phyloP scores from a whole-genome alignment of 2,329 filamentous ascomycete genomes.

The Aspergillus pseudoviridinutans region DNA sequence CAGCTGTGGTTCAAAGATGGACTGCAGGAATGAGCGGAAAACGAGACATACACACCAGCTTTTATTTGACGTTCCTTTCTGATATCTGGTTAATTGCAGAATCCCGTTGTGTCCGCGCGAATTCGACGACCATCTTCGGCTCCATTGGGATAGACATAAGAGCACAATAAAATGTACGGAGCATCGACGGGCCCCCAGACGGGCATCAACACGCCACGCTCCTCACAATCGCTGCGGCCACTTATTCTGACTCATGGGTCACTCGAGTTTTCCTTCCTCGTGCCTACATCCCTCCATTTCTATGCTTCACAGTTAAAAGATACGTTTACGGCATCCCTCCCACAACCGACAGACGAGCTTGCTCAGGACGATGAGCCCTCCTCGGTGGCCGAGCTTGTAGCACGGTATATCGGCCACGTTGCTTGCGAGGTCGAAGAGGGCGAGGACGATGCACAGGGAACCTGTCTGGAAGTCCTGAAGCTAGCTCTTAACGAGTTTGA shows the following conservation, averaged over 20 bases:
- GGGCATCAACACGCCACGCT: slow-evolving; percentile 93
- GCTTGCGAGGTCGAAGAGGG: slow-evolving; percentile 86
- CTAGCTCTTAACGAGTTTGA: slow-evolving; percentile 94
- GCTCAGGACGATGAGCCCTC: slow-evolving; percentile 99
- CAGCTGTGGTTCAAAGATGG: background rate
- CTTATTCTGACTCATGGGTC: slow-evolving; percentile 88
- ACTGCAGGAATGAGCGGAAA: background rate
- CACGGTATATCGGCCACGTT: slow-evolving; percentile 87
- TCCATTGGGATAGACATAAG: slow-evolving; percentile 13
- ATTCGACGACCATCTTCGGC: slow-evolving; percentile 2
- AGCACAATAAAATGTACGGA: slow-evolving; percentile 70
- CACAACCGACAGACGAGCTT: slow-evolving; percentile 90
- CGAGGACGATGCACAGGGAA: slow-evolving; percentile 82
- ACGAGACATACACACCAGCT: background rate
- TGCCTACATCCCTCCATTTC: slow-evolving; percentile 93
- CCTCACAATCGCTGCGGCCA: slow-evolving; percentile 85
- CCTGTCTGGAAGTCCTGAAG: slow-evolving; percentile 89
- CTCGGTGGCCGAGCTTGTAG: slow-evolving; percentile 85
- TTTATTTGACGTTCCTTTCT: background rate
- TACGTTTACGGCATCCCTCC: slow-evolving; percentile 77
- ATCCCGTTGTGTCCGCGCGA: background rate
- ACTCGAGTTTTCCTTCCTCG: slow-evolving; percentile 92
- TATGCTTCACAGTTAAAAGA: slow-evolving; percentile 93
- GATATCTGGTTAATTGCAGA: slow-evolving; percentile 1
- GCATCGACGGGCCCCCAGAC: slow-evolving; percentile 79